phyloP scores from a whole-genome alignment of 1,284 basidiomycete genomes.

The Cryptococcus deneoformans region DNA sequence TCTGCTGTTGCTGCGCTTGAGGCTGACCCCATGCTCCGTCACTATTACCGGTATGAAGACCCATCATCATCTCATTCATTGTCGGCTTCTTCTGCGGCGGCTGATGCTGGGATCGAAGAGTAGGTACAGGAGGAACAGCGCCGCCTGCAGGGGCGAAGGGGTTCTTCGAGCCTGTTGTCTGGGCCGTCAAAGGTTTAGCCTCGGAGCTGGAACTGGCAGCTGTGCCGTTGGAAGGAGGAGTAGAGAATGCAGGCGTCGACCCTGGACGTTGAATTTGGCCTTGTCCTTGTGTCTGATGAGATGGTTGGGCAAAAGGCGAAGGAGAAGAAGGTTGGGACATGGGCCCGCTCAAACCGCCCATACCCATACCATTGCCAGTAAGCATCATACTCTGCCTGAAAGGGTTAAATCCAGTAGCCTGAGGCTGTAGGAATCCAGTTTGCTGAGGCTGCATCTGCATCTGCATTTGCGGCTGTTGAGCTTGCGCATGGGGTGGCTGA shows the following conservation, averaged over 20 bases:
- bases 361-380: constrained; percentile 1
- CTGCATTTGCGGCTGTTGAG: constrained; percentile 47
- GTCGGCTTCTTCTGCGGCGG: constrained; percentile 72
- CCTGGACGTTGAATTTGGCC: constrained; percentile 27
- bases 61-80: constrained; percentile 73
- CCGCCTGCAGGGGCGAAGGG: constrained; percentile 80
- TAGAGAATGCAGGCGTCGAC: constrained; percentile 24
- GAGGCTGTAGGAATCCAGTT: constrained; percentile 61
- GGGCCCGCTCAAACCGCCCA: not conserved
- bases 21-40: constrained; percentile 6
- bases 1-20: constrained; percentile 4
- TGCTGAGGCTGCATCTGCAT: constrained; percentile 36
- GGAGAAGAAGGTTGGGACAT: constrained; percentile 26
- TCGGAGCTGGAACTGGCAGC: constrained; percentile 30
- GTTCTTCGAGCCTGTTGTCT: constrained; percentile 91
- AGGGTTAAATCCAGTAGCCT: constrained; percentile 70
- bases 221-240: constrained; percentile 51
- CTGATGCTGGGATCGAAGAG: constrained; percentile 43
- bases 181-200: constrained; percentile 64
- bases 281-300: constrained; percentile 36
- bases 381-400: constrained; percentile 57
- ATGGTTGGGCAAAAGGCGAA: constrained; percentile 14
- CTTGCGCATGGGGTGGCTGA: constrained; percentile 51
- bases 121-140: constrained; percentile 39
- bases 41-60: constrained; percentile 20